Percentiles rank a stretch among this genome's conserved stretches.
Evolutionary conservation across 345 rosid species (phyloP).

Genomic region (Eucalyptus erythrocorys): DNA sequence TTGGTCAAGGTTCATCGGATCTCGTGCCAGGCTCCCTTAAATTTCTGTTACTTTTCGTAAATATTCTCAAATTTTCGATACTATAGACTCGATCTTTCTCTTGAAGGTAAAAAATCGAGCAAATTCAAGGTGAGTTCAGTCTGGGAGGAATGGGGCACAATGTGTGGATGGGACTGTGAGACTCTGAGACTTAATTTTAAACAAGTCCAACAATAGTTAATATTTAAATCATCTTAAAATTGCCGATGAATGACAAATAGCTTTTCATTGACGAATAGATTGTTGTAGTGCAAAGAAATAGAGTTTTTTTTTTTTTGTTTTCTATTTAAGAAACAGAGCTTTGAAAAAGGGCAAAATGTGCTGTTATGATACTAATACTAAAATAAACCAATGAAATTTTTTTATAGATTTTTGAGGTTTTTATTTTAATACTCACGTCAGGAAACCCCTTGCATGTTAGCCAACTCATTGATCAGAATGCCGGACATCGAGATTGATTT

Average conservation of each 20-base stretch:
- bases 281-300: not conserved
- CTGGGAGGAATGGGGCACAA: not conserved
- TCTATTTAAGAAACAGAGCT: not conserved
- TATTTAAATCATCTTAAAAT: not conserved
- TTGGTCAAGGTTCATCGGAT: not conserved
- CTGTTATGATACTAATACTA: not conserved
- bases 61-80: too few species aligned
- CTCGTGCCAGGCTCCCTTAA: not conserved
- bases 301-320: not conserved
- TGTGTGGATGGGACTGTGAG: not conserved
- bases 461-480: not conserved
- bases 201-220: not conserved
- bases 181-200: too few species aligned
- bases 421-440: not conserved
- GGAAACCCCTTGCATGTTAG: not conserved
- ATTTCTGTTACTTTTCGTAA: not conserved
- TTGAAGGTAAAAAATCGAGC: not conserved
- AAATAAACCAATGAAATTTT: too few species aligned
- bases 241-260: not conserved
- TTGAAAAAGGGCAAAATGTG: not conserved
- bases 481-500: not conserved
- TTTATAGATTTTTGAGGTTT: too few species aligned
- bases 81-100: not conserved
- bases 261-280: not conserved
- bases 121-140: not conserved